Base-by-base conservation (phyloP, 345 rosid genomes). In the Cardamine chenopodiifolia region DNA sequence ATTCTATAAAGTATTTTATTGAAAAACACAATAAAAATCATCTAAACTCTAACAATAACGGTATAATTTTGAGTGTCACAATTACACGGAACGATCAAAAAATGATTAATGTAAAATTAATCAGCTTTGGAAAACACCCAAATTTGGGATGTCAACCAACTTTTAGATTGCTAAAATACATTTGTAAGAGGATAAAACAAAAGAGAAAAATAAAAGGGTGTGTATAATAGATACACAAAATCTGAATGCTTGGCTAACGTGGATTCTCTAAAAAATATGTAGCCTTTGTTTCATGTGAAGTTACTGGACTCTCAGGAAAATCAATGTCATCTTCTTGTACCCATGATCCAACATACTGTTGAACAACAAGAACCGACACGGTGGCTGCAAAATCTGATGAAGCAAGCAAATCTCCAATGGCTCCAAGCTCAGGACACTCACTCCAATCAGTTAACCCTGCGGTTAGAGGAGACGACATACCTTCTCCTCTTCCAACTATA, bases 391-490 rank as follows among this genome's bases (percentile, higher is more conserved):
- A 92, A 71, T 95, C 99, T 2, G 99, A 90, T 4, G 99, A 95
- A 0, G 98, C 99, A 26, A 95, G 82, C 79, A 95, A 70, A 75
- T 95, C 99, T 6, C 99, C 98, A 17, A 92, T 92, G 7, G 97
- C 92, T 1, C 98, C 99, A 4, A 92, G 96, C 83, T 95, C 99
- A 0, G 97, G 98, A 75, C 99, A 95, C 56, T 95, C 99, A n/a
- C 99, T 95, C 99, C 98, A 92, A 81, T 95, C 99, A 0, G 96
- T 90, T 55, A 95, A 87, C 39, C 99, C 98, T 0, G 94, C 92
- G 0, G 94, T 90, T 20, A 92, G 79, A 5, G 97, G 90, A 6
- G 94, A 90, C 1, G 54, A 44, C 83, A 80, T 80, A 19, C 92
- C 98, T 79, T 90, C 85, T 40, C 98, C 97, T 86, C 99, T 90